phyloP scores from a whole-genome alignment of 768 basidiomycete species.

The Phylloporus rhodoxanthus region DNA sequence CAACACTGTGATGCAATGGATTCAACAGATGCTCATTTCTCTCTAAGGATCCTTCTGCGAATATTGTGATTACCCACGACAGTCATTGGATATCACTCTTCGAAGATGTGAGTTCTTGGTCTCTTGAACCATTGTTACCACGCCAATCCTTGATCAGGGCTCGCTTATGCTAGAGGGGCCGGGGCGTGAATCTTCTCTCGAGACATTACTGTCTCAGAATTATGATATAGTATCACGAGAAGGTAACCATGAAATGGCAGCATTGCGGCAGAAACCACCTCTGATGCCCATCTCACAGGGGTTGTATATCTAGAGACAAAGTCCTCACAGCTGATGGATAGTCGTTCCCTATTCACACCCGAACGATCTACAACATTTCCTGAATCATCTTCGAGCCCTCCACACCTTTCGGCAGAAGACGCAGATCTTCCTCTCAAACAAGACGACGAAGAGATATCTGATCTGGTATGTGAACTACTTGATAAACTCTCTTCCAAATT shows the following conservation, averaged over 20 bases:
- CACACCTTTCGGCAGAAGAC: background rate
- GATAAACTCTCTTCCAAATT: background rate
- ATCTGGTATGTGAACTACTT: background rate
- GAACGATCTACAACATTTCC: background rate
- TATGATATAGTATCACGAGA: background rate
- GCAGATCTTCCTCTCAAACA: background rate
- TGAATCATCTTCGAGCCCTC: background rate
- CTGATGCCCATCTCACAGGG: background rate
- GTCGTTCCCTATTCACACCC: background rate
- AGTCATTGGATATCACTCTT: background rate
- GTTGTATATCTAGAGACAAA: background rate
- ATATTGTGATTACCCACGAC: slow-evolving; percentile 1
- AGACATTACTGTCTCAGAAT: background rate
- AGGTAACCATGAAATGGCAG: no score
- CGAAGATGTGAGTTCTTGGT: background rate
- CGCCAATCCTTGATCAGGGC: background rate
- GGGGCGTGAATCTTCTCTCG: background rate
- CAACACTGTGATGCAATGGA: background rate
- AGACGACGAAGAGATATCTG: background rate
- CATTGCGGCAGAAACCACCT: background rate
- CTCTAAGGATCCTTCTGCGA: background rate
- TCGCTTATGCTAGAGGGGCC: background rate
- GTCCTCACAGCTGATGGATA: background rate
- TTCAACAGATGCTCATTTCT: background rate
- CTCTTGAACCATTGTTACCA: background rate